Evolutionary conservation across 1,284 basidiomycete species (phyloP), one percentile per base, ranked within the genome.

Genomic region (Boletellus deceptivus): DNA sequence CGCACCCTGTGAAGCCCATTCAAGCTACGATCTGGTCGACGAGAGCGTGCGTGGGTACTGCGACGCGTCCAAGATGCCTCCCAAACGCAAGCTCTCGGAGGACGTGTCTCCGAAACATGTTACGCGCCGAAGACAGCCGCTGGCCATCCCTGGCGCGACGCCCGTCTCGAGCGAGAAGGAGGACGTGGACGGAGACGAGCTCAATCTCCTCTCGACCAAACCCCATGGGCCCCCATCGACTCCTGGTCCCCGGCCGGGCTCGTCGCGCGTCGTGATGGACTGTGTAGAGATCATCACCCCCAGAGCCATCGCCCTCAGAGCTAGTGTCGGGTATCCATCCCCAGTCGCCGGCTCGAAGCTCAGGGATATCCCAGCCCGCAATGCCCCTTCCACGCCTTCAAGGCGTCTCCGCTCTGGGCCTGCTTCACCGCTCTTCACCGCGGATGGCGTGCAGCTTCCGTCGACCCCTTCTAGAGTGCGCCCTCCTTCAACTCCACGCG

Each of bases 1-100:
- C 64, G 38, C 59, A 83, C 82, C 81, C 83, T 50, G 83, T 86
- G 48, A 84, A 82, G 18, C 84, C 84, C 83, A 86, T 84, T n/a
- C n/a, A n/a, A n/a, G n/a, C n/a, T 14, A 35, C 16, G 17, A 35
- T n/a, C 33, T 43, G 38, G 54, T 54, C 20, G 16, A 37, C 41
- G 43, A 54, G 51, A 54, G 54, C 55, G 57, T 13, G 29, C 11
- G 29, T 59, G 52, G 47, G 54, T 38, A 50, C 47, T 14, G 34
- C 34, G 50, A 61, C 55, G 46, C 65, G 70, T 69, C 50, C 35
- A 13, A 31, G 42, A 79, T 76, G 74, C 65, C 74, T 34, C 71
- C 74, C 34, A 83, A 82, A 70, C 79, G 80, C 56, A 82, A 79
- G 58, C 70, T 73, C 2, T 51, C 61, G 3, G 46, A 60, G 1